Conservation (phyloP, 2,329 filamentous ascomycete species). For the Diaporthe ampelina region DNA sequence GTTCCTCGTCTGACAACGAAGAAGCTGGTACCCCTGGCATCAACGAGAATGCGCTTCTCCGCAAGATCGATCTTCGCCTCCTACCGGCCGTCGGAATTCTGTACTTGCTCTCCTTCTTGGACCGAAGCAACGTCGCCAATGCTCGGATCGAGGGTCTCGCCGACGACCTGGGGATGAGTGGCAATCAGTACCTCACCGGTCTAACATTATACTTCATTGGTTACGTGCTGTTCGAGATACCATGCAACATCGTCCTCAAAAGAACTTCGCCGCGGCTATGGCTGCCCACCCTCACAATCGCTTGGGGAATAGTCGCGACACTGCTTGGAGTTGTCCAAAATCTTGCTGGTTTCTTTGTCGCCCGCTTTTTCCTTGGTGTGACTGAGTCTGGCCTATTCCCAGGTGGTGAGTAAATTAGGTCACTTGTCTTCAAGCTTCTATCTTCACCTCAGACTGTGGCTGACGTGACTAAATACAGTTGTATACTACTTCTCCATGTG, state of each 20-base stretch:
- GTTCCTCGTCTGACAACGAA: constrained; percentile 32
- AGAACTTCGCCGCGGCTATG: constrained; percentile 69
- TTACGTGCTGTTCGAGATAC: constrained; percentile 72
- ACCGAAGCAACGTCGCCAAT: constrained; percentile 72
- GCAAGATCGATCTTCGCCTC: constrained; percentile 67
- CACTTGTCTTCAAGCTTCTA: no score
- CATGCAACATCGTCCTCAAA: constrained; percentile 74
- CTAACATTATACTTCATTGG: constrained; percentile 77
- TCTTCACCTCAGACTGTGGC: neutral
- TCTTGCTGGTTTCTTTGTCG: constrained; percentile 64
- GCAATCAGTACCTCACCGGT: constrained; percentile 75
- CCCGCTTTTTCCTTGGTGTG: constrained; percentile 69
- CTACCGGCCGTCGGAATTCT: constrained; percentile 68
- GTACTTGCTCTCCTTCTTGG: constrained; percentile 70
- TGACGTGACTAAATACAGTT: constrained; percentile 62
- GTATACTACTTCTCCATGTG: constrained; percentile 67
- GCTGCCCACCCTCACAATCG: constrained; percentile 69
- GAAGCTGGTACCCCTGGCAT: constrained; percentile 48
- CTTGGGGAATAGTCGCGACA: constrained; percentile 69
- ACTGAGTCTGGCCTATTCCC: constrained; percentile 67
- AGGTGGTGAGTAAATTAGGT: constrained; percentile 42
- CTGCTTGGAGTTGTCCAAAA: constrained; percentile 64
- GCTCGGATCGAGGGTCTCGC: constrained; percentile 69
- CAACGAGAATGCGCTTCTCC: constrained; percentile 69
- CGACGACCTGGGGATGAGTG: constrained; percentile 66